Conservation (phyloP, 768 basidiomycete species). For the Chalciporus chontae region DNA sequence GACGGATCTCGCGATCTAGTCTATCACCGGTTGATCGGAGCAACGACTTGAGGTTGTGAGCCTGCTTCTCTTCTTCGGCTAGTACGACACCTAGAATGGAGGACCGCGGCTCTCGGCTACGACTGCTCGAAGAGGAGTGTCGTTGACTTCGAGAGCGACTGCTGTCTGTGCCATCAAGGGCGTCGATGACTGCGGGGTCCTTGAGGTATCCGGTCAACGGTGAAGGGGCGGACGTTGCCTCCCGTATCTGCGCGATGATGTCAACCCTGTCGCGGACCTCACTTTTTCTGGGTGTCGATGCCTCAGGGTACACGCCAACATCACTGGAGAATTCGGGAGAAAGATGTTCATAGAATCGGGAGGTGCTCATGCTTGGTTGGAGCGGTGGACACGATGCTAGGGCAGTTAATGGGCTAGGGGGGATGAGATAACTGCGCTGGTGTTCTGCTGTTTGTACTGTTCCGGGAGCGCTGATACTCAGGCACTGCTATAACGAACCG, state of each 20-base stretch:
- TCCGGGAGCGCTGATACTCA: conserved; percentile 1
- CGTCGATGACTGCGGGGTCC: conserved; percentile 39
- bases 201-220: conserved; percentile 43
- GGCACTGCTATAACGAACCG: conserved; percentile 11
- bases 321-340: conserved; percentile 10
- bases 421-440: conserved; percentile 4
- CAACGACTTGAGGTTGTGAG: conserved; percentile 50
- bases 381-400: conserved; percentile 9
- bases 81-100: conserved; percentile 42
- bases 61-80: conserved; percentile 55
- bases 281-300: not conserved
- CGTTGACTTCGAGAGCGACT: conserved; percentile 30
- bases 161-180: conserved; percentile 30
- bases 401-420: conserved; percentile 4
- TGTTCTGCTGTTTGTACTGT: conserved; percentile 9
- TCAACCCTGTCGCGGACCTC: conserved; percentile 23
- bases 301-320: conserved; percentile 15
- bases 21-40: conserved; percentile 50
- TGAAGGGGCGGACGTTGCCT: conserved; percentile 43
- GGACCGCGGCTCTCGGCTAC: conserved; percentile 36
- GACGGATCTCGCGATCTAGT: conserved; percentile 53
- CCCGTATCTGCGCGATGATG: conserved; percentile 39
- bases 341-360: conserved; percentile 32
- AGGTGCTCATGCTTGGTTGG: conserved; percentile 22
- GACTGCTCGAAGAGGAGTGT: conserved; percentile 36